Conservation (phyloP, 768 basidiomycete species). For the Leccinum subgranulosum region DNA sequence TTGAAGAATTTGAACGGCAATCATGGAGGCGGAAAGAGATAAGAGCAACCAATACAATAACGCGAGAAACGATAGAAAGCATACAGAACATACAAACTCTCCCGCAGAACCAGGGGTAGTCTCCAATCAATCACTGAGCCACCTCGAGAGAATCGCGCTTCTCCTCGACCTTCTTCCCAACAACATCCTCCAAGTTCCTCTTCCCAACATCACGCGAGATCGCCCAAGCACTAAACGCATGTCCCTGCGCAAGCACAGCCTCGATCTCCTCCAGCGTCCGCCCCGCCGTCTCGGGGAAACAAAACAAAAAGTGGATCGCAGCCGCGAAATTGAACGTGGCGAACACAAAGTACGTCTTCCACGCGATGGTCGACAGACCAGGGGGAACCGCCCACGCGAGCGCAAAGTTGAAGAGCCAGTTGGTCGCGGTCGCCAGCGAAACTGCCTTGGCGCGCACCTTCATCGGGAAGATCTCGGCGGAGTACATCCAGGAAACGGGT, state of each 20-base stretch:
- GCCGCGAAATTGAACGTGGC: conserved; percentile 74
- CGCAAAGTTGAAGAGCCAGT: conserved; percentile 72
- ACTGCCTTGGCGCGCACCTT: conserved; percentile 65
- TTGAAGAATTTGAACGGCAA: background rate
- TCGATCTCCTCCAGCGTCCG: conserved; percentile 78
- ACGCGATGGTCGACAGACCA: conserved; percentile 60
- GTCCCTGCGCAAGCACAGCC: conserved; percentile 68
- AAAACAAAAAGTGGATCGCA: conserved; percentile 70
- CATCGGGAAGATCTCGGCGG: conserved; percentile 67
- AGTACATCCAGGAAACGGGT: conserved; percentile 75
- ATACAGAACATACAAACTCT: background rate
- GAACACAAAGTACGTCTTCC: conserved; percentile 78
- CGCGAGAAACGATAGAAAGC: background rate
- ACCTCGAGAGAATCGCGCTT: conserved; percentile 6
- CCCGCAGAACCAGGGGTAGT: background rate
- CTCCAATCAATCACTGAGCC: background rate
- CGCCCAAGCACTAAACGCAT: conserved; percentile 70
- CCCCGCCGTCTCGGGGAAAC: conserved; percentile 76
- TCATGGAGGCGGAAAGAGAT: background rate
- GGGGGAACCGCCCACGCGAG: conserved; percentile 77
- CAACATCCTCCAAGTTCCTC: conserved; percentile 55
- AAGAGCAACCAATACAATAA: background rate
- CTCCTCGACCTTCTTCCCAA: conserved; percentile 10
- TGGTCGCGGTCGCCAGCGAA: conserved; percentile 39
- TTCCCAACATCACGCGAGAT: conserved; percentile 59